A percentile compares a stretch with the other conserved stretches of the same genome.
Evolutionary conservation across 352 stramenopile species (phyloP).

Genomic region (Phytopythium kandeliae): DNA sequence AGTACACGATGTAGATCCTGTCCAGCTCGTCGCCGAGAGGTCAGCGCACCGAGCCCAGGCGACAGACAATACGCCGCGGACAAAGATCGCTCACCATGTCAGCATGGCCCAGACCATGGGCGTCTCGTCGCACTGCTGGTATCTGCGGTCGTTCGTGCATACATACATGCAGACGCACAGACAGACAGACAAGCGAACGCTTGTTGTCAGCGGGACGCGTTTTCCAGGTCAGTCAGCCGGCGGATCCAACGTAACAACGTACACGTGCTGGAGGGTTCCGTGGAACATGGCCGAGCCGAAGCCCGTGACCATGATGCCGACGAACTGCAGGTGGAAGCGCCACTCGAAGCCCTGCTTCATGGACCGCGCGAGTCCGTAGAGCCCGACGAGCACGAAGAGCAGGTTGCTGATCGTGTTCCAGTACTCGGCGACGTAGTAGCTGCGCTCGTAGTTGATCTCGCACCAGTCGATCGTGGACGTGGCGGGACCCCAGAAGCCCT

Average conservation of each 20-base stretch:
- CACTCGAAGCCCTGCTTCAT: constrained; percentile 67
- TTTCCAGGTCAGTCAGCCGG: no score
- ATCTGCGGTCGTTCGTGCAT: constrained; percentile 17
- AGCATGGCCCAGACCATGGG: constrained; percentile 84
- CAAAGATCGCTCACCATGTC: constrained; percentile 52
- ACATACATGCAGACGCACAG: not conserved
- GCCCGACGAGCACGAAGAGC: constrained; percentile 65
- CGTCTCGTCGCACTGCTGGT: constrained; percentile 82
- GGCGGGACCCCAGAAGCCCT: constrained; percentile 58
- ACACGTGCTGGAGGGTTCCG: constrained; percentile 76
- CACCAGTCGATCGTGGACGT: constrained; percentile 87
- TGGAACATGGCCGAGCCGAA: constrained; percentile 84
- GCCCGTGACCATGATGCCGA: constrained; percentile 73
- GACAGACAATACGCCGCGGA: no score
- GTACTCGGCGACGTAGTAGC: constrained; percentile 80
- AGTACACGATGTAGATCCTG: constrained; percentile 82
- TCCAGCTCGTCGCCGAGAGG: not conserved
- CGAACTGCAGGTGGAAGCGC: constrained; percentile 70
- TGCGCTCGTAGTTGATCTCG: constrained; percentile 79
- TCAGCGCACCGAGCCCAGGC: not conserved
- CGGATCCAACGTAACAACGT: no score
- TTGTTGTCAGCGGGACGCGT: not conserved
- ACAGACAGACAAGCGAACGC: no score
- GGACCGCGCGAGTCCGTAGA: constrained; percentile 64
- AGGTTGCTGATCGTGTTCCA: constrained; percentile 86